Conservation (phyloP, 345 rosid genomes). For the Abelmoschus esculentus region DNA sequence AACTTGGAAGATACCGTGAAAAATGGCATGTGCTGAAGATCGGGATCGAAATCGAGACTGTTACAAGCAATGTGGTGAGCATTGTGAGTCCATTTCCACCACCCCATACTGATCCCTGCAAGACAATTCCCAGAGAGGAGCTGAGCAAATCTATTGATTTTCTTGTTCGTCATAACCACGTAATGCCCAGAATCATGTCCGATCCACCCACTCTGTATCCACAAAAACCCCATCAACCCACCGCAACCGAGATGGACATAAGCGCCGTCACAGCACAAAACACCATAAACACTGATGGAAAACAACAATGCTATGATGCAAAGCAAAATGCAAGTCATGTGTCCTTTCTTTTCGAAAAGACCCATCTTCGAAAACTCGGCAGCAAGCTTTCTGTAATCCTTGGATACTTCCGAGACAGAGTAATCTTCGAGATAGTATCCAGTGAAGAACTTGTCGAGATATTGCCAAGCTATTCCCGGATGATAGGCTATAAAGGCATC, state of each 20-base stretch:
- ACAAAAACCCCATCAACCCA: slow-evolving; percentile 35
- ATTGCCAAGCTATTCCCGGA: slow-evolving; percentile 37
- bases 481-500: slow-evolving; percentile 51
- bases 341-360: slow-evolving; percentile 42
- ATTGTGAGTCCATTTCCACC: slow-evolving; percentile 58
- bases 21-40: slow-evolving; percentile 54
- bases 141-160: slow-evolving; percentile 37
- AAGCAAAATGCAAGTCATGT: slow-evolving; percentile 14
- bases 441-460: slow-evolving; percentile 42
- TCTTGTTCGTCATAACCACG: slow-evolving; percentile 24
- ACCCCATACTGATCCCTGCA: slow-evolving; percentile 56
- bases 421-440: slow-evolving; percentile 36
- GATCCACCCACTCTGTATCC: slow-evolving; percentile 72
- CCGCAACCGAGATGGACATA: slow-evolving; percentile 35
- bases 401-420: slow-evolving; percentile 37
- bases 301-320: slow-evolving; percentile 22
- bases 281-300: slow-evolving; percentile 26
- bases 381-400: slow-evolving; percentile 36
- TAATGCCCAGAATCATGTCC: slow-evolving; percentile 82
- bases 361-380: slow-evolving; percentile 39
- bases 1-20: slow-evolving; percentile 49
- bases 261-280: slow-evolving; percentile 22
- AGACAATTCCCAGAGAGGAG: slow-evolving; percentile 60
- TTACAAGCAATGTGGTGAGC: slow-evolving; percentile 52
- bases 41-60: slow-evolving; percentile 49